Percentiles rank a stretch among this genome's conserved stretches.
phyloP scores from a whole-genome alignment of 2,329 filamentous ascomycete genomes.

The Paraphaeosphaeria minitans region DNA sequence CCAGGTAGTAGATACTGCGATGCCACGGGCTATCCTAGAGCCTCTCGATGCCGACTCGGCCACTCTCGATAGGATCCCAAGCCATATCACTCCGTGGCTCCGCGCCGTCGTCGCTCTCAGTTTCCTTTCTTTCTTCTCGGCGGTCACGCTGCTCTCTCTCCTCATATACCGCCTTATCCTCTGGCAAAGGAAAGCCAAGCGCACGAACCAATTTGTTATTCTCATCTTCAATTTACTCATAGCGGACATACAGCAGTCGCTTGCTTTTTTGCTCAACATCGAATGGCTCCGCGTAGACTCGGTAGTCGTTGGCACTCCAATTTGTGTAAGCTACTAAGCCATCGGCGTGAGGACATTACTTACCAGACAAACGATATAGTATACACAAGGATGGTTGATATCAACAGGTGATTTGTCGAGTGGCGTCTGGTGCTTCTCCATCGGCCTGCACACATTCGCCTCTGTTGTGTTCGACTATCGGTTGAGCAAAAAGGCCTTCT shows the following conservation, averaged over 20 bases:
- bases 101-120: constrained; percentile 54
- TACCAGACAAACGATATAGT: neutral
- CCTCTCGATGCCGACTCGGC: constrained; percentile 32
- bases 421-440: constrained; percentile 69
- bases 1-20: constrained; percentile 13
- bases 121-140: constrained; percentile 54
- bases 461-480: constrained; percentile 63
- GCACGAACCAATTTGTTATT: constrained; percentile 68
- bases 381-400: constrained; percentile 70
- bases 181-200: constrained; percentile 44
- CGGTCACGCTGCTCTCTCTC: constrained; percentile 50
- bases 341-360: neutral
- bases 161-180: constrained; percentile 54
- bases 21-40: constrained; percentile 22
- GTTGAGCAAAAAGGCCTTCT: constrained; percentile 58
- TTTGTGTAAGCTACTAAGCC: constrained; percentile 53
- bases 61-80: constrained; percentile 40
- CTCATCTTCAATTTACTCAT: constrained; percentile 72
- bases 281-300: constrained; percentile 61
- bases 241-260: constrained; percentile 69
- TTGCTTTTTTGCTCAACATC: constrained; percentile 67
- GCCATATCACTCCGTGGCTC: constrained; percentile 48
- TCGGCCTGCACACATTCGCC: constrained; percentile 70
- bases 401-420: constrained; percentile 69
- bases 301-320: constrained; percentile 58